These are phyloP conservation scores for Sphaerobolus stellatus DNA, from an alignment of 1,284 basidiomycete genomes.

Conservation along the genomic window DNA sequence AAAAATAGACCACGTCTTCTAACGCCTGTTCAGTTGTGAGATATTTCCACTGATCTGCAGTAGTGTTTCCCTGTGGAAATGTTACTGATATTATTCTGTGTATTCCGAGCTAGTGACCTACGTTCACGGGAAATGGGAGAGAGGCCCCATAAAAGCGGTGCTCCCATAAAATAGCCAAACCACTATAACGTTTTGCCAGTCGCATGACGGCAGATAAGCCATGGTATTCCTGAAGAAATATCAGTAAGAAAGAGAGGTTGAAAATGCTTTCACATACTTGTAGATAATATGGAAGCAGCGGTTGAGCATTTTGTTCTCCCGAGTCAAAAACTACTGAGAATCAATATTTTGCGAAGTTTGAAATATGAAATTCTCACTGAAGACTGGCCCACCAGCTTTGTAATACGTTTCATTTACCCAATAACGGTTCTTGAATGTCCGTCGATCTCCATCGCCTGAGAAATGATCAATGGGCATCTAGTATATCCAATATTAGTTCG, in stretches of 20 bases:
- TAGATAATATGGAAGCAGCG: conserved; percentile 48
- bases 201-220: conserved; percentile 50
- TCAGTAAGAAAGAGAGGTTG: neutral
- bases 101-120: conserved; percentile 21
- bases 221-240: conserved; percentile 42
- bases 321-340: conserved; percentile 48
- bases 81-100: neutral
- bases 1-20: conserved; percentile 58
- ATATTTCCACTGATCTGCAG: conserved; percentile 53
- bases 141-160: conserved; percentile 57
- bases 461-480: conserved; percentile 48
- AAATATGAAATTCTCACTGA: conserved; percentile 28
- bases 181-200: conserved; percentile 46
- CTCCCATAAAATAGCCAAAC: conserved; percentile 51
- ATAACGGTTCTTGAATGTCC: conserved; percentile 47
- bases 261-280: conserved; percentile 26
- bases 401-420: conserved; percentile 58
- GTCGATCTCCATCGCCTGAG: conserved; percentile 22
- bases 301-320: conserved; percentile 50
- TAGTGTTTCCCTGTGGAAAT: conserved; percentile 41
- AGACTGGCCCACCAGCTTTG: conserved; percentile 49
- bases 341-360: neutral
- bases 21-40: conserved; percentile 58
- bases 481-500: neutral
- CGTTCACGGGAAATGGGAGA: conserved; percentile 50